phyloP scores from a whole-genome alignment of 2,329 filamentous ascomycete genomes.

The Ophiostoma australiae region DNA sequence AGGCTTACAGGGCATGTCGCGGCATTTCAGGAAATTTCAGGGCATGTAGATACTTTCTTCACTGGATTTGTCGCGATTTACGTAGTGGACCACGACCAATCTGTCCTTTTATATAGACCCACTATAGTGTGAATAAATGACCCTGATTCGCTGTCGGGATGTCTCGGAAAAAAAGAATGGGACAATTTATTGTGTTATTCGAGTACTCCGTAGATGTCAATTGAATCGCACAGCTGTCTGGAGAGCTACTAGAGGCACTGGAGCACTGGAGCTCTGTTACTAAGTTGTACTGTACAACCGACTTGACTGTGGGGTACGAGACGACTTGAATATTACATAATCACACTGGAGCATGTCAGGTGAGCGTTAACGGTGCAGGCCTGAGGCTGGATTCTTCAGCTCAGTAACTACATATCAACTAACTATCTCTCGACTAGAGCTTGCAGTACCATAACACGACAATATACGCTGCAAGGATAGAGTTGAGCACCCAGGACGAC shows the following conservation, averaged over 20 bases:
- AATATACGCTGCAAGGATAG: no score
- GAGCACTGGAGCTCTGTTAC: neutral
- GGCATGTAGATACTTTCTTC: no score
- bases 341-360: neutral
- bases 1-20: no score
- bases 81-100: neutral
- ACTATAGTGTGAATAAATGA: neutral
- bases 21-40: neutral
- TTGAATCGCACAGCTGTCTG: neutral
- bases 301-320: neutral
- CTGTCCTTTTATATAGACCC: constrained; percentile 7
- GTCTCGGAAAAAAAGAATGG: constrained; percentile 14
- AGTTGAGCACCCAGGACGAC: neutral
- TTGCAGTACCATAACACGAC: no score
- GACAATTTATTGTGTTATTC: neutral
- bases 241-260: neutral
- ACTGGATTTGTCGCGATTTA: no score
- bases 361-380: no score
- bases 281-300: no score
- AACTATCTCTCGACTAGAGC: neutral
- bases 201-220: neutral
- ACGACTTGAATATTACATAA: neutral
- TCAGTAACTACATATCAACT: no score
- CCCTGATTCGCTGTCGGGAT: constrained; percentile 15
- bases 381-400: no score